phyloP scores from a whole-genome alignment of 2,329 filamentous ascomycete species.

The Ophiostoma piceae region DNA sequence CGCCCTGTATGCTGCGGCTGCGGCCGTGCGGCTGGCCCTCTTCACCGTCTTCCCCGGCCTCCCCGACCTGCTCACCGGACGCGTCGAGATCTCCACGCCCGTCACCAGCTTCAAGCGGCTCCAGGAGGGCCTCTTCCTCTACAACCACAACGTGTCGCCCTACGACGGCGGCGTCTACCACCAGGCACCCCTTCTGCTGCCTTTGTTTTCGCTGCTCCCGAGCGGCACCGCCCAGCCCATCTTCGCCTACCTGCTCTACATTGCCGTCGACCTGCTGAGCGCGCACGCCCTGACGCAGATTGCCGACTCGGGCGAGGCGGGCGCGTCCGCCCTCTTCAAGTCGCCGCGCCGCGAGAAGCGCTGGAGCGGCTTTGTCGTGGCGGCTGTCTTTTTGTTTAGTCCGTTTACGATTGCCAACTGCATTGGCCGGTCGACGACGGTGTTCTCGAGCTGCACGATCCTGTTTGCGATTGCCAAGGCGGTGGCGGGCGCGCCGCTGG shows the following conservation, averaged over 20 bases:
- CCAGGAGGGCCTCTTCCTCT: conserved; percentile 93
- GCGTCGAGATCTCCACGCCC: conserved; percentile 94
- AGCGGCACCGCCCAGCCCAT: conserved; percentile 61
- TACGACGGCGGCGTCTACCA: conserved; percentile 87
- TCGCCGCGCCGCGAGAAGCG: conserved; percentile 69
- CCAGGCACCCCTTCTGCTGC: conserved; percentile 82
- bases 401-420: conserved; percentile 90
- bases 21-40: conserved; percentile 71
- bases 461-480: conserved; percentile 79
- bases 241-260: conserved; percentile 75
- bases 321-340: conserved; percentile 67
- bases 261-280: conserved; percentile 72
- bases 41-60: conserved; percentile 77
- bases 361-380: conserved; percentile 71
- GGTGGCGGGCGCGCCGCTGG: conserved; percentile 64
- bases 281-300: conserved; percentile 74
- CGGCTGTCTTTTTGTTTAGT: conserved; percentile 88
- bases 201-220: conserved; percentile 84
- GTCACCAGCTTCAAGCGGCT: conserved; percentile 98
- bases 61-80: conserved; percentile 76
- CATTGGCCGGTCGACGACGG: conserved; percentile 78
- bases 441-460: conserved; percentile 84
- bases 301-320: conserved; percentile 73
- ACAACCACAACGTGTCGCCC: conserved; percentile 91
- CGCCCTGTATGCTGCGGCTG: conserved; percentile 68